Evolutionary conservation across 768 basidiomycete genomes (phyloP).

Genomic region (Cystofilobasidium capitatum): DNA sequence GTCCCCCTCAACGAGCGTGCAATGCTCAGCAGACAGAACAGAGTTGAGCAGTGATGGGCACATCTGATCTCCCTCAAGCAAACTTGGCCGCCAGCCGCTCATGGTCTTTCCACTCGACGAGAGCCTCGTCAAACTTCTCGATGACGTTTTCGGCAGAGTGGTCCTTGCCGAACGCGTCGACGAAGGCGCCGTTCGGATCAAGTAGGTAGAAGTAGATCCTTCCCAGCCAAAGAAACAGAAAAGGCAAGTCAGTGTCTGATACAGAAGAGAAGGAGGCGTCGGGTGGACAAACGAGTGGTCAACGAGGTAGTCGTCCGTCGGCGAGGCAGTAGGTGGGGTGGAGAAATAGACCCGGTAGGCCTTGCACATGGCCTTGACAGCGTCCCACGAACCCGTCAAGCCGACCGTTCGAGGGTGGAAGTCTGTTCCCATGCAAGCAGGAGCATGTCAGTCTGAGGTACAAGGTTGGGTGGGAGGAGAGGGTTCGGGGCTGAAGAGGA

Average conservation of each 20-base stretch:
- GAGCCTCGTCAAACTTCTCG: constrained; percentile 39
- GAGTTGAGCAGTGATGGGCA: too few species aligned
- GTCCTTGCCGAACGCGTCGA: constrained; percentile 90
- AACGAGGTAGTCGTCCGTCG: constrained; percentile 82
- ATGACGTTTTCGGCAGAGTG: constrained; percentile 58
- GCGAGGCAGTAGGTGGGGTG: constrained; percentile 68
- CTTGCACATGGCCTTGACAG: constrained; percentile 80
- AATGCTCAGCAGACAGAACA: too few species aligned
- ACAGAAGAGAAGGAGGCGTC: neutral
- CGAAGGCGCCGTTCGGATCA: constrained; percentile 88
- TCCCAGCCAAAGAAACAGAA: constrained; percentile 39
- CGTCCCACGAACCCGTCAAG: constrained; percentile 73
- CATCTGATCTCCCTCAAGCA: neutral
- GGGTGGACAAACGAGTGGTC: constrained; percentile 49
- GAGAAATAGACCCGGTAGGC: constrained; percentile 98
- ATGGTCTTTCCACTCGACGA: constrained; percentile 40
- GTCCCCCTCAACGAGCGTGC: too few species aligned
- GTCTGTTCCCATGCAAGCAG: constrained; percentile 42
- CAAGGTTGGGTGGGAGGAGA: neutral
- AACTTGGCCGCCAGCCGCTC: constrained; percentile 15
- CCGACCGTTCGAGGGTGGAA: constrained; percentile 88
- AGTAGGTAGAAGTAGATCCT: constrained; percentile 97
- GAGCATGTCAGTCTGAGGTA: constrained; percentile 27
- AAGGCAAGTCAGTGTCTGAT: neutral
- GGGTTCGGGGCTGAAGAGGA: neutral